Percentiles rank a stretch among this genome's conserved stretches.
Evolutionary conservation across 805 yeast genomes (phyloP).

Genomic region (Metschnikowia similis): DNA sequence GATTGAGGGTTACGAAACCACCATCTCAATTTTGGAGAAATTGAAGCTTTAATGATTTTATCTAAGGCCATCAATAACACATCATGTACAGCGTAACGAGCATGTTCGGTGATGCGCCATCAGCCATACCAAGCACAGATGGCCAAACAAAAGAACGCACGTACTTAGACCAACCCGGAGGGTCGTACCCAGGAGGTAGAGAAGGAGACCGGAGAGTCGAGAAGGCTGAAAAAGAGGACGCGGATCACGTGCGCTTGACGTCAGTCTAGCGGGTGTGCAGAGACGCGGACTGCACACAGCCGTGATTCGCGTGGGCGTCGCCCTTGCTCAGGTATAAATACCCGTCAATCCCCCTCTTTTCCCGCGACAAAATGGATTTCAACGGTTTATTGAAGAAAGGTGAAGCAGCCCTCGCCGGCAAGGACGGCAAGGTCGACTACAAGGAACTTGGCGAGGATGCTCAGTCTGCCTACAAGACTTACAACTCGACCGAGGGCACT

Average conservation of each 20-base stretch:
- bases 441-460: slow-evolving; percentile 28
- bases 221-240: not conserved
- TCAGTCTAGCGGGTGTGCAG: not conserved
- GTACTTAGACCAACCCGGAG: too few relatives aligned
- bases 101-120: too few relatives aligned
- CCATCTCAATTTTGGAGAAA: slow-evolving; percentile 79
- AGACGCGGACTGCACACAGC: not conserved
- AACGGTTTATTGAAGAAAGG: slow-evolving; percentile 32
- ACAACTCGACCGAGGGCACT: slow-evolving; percentile 26
- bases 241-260: not conserved
- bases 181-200: too few relatives aligned
- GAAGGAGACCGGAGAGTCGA: not conserved
- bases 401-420: slow-evolving; percentile 23
- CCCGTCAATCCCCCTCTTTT: not conserved
- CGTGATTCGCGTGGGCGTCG: not conserved
- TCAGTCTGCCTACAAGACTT: slow-evolving; percentile 32
- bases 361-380: slow-evolving; percentile 23
- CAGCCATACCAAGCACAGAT: too few relatives aligned
- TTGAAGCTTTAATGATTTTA: slow-evolving; percentile 44
- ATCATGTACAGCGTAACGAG: too few relatives aligned
- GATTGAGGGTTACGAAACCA: slow-evolving; percentile 82
- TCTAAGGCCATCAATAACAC: too few relatives aligned
- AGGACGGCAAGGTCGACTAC: slow-evolving; percentile 23
- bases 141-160: too few relatives aligned
- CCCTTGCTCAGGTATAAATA: not conserved